Evolutionary conservation across 2,329 filamentous ascomycete genomes (phyloP).

Genomic region (Myriangium duriaei): DNA sequence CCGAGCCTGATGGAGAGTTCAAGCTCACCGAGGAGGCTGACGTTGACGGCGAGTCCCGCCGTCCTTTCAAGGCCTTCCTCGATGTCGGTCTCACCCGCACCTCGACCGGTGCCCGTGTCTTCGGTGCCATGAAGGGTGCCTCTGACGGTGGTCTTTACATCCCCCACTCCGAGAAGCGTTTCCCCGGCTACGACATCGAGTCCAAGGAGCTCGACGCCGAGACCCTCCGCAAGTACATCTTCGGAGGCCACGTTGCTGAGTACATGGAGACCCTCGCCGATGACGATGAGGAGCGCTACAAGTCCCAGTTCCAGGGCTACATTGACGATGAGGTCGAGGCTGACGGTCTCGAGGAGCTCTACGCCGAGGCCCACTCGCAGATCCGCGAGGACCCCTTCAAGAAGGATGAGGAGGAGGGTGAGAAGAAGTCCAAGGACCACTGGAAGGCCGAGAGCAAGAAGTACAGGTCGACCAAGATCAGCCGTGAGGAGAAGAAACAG

Average conservation of each 20-base stretch:
- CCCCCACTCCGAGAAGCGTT: conserved; percentile 98
- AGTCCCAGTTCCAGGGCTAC: conserved; percentile 96
- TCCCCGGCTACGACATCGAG: conserved; percentile 97
- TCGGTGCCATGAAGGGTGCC: conserved; percentile 99
- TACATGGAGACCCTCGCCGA: conserved; percentile 99
- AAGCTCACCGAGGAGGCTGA: conserved; percentile 88
- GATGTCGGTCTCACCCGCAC: conserved; percentile 96
- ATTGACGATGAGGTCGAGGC: conserved; percentile 94
- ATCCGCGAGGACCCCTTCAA: conserved; percentile 98
- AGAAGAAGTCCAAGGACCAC: conserved; percentile 96
- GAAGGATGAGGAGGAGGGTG: conserved; percentile 61
- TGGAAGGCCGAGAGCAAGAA: conserved; percentile 65
- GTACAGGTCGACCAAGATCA: conserved; percentile 65
- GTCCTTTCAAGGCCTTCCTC: conserved; percentile 98
- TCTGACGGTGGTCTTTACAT: conserved; percentile 95
- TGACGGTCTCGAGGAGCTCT: conserved; percentile 92
- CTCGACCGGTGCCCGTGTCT: conserved; percentile 96
- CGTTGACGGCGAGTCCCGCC: conserved; percentile 73
- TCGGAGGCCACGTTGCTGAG: conserved; percentile 94
- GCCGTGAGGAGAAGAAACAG: conserved; percentile 69
- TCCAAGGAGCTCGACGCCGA: conserved; percentile 95
- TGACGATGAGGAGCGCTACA: conserved; percentile 99
- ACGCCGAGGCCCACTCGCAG: conserved; percentile 84
- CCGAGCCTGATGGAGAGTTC: conserved; percentile 95
- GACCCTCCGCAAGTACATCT: conserved; percentile 98